Evolutionary conservation across 768 basidiomycete species (phyloP), one percentile per base, ranked within the genome.

Genomic region (Termitomyces sp.): DNA sequence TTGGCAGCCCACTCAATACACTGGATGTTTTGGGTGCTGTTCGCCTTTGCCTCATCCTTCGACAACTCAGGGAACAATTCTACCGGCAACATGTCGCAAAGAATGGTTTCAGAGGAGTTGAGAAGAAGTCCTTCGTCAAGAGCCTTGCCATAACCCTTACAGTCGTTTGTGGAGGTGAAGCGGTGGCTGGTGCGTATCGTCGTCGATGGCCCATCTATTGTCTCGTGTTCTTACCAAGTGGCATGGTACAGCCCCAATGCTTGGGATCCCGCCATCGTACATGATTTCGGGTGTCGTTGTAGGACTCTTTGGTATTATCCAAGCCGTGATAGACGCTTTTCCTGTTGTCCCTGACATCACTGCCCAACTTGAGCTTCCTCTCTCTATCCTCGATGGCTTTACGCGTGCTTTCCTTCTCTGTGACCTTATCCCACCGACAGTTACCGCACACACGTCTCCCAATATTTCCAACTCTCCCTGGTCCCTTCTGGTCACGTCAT

Each of bases 131-230:
- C 4, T 86, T 89, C 63, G 77, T 80, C 40, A 82, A 85, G 67
- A 84, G 83, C 65, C 70, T 82, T 17, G 70, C 80, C 5, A 80
- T 87, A 0, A 86, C 86, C 3, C 74, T 89, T 37, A 73, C 84
- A 14, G 85, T 92, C 34, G 89, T 92, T 1, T 92, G 86, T 67
- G 91, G 90, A 9, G 91, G 91, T n/a, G 89, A 92, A 72, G 85
- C 84, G 2, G 74, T 90, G 52, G 79, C 79, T 57, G 83, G 90
- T 89, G 67, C 59, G 83, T 72, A 59, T 32, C 55, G 49, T 45
- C 38, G 29, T 12, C n/a, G 7, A 51, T 48, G 5, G 15, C 15
- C 40, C 58, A 12, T 36, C 34, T 34, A 43, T 58, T 52, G 17
- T 36, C 32, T 54, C 48, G 32, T 42, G 48, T 56, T 36, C 53